Evolutionary conservation across 2,329 filamentous ascomycete species (phyloP), one percentile per base, ranked within the genome.

Genomic region (Boeremia lycopersici): DNA sequence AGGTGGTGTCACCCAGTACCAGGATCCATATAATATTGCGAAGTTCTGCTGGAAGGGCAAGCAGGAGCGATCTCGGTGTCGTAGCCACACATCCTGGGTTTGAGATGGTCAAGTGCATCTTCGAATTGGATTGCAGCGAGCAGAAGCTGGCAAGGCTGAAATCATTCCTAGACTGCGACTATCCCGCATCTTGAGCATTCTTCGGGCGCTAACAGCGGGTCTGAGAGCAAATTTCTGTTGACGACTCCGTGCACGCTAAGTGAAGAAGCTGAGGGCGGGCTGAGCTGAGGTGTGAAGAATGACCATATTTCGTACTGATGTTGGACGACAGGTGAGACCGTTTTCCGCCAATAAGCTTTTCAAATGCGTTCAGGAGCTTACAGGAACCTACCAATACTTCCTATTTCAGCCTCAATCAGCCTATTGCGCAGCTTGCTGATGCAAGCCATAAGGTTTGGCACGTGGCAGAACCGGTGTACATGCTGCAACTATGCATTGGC

Each of bases 41-140:
- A 19, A 56, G 33, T 26, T 56, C 53, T 15, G 43, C 47, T 17
- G 53, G 48, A n/a, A 56, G 38, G 11, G 33, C 28, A 23, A 56
- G 30, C 1, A 56, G 53, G 7, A 38, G 38, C 5, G 33, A 2
- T 28, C 6, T 35, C 12, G 28, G 7, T 9, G n/a, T 5, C 30
- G 15, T 11, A 13, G 28, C 9, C n/a, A 28, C 17, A 28, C 15
- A 8, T 31, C 12, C 26, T 1, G 6, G 4, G 2, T 19, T 9
- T 15, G 7, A 19, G 4, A 8, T 13, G 15, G 13, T 19, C 15
- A 38, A 9, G 15, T 11, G 15, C 7, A 8, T 19, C 9, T 25
- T 42, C 10, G 17, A 41, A 12, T 13, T 26, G 12, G 9, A 19
- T 8, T 26, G 6, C 5, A 13, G 19, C 1, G 2, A 30, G 26